Base-by-base conservation (phyloP, 768 basidiomycete genomes). In the Collybia sordida region DNA sequence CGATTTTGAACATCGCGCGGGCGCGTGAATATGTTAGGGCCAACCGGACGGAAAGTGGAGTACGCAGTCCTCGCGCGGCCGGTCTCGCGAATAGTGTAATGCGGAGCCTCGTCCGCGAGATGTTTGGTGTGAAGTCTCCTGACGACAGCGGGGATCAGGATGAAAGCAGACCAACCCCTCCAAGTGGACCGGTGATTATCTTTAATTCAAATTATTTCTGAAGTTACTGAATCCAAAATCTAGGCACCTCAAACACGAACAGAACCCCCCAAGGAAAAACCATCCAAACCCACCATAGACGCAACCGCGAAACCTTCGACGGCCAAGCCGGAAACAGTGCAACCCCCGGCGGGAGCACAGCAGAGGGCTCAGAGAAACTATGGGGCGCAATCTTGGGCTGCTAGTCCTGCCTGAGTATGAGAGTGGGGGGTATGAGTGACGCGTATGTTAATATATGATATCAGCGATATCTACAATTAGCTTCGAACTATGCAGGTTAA, bases 11-110 rank as follows among this genome's bases (percentile, higher is more conserved):
- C 23, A 65, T 88, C 12, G 76, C 76, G 0, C 62, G 64, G 0
- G 76, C 79, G 0, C 72, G 86, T 0, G 86, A 88, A 54, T 56
- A 59, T 9, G 61, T 78, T 3, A 70, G 78, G 3, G 53, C 62
- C 1, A 54, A 57, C 15, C 65, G 62, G 14, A 36, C 38, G 8
- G 21, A 50, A 8, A 50, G 49, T 17, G 60, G 60, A 21, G 41
- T 48, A 27, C 50, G 58, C 8, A 58, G 60, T 42, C 60, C 58
- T 1, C 49, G 45, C 5, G 31, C 27, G 3, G 56, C 56, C 1
- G 47, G 47, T 3, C 39, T 60, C 6, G 47, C 18, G 0, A 27
- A 52, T 15, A 52, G 52, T 1, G 59, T 58, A 31, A 60, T 60
- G 59, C 37, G 42, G 7, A 12, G 40, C 21, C 43, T 60, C 3